These are phyloP conservation scores for Ogataea populi-albae DNA, from an alignment of 805 yeast genomes.

Conservation along the genomic window DNA sequence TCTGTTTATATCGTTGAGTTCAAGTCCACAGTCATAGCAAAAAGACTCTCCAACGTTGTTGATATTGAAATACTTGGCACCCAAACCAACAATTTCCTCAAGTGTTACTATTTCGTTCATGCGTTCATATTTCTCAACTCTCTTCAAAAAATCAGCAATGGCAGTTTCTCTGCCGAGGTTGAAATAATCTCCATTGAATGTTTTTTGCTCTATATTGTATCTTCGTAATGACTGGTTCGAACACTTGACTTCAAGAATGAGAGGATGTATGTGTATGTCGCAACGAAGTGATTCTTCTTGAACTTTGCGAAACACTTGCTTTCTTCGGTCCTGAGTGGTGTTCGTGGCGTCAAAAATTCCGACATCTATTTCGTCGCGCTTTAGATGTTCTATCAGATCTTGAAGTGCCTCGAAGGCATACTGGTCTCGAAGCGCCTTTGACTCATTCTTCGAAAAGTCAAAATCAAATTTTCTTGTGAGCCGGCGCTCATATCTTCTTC, in stretches of 20 bases:
- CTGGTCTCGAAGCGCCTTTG: slow-evolving; percentile 68
- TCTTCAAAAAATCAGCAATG: slow-evolving; percentile 54
- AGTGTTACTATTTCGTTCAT: slow-evolving; percentile 38
- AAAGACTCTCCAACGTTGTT: slow-evolving; percentile 35
- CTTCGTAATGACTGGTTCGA: slow-evolving; percentile 48
- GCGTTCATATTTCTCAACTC: slow-evolving; percentile 50
- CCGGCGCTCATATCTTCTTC: slow-evolving; percentile 36
- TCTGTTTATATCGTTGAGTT: slow-evolving; percentile 29
- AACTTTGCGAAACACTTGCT: slow-evolving; percentile 50
- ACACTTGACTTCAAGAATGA: slow-evolving; percentile 60
- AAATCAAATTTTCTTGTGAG: slow-evolving; percentile 25
- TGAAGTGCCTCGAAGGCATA: slow-evolving; percentile 95
- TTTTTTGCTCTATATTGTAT: slow-evolving; percentile 63
- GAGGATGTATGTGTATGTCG: slow-evolving; percentile 40
- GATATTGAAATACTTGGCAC: slow-evolving; percentile 31
- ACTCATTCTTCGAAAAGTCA: slow-evolving; percentile 34
- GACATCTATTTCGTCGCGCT: slow-evolving; percentile 78
- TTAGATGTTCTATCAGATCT: slow-evolving; percentile 67
- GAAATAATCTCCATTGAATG: slow-evolving; percentile 59
- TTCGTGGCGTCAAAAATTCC: slow-evolving; percentile 80
- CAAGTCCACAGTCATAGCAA: slow-evolving; percentile 32
- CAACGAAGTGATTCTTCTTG: slow-evolving; percentile 49
- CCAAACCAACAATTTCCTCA: slow-evolving; percentile 30
- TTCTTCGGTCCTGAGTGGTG: slow-evolving; percentile 60
- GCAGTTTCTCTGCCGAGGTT: slow-evolving; percentile 51